Evolutionary conservation across 1,139 yeast species (phyloP).

Genomic region (Suhomyces yuchorum): DNA sequence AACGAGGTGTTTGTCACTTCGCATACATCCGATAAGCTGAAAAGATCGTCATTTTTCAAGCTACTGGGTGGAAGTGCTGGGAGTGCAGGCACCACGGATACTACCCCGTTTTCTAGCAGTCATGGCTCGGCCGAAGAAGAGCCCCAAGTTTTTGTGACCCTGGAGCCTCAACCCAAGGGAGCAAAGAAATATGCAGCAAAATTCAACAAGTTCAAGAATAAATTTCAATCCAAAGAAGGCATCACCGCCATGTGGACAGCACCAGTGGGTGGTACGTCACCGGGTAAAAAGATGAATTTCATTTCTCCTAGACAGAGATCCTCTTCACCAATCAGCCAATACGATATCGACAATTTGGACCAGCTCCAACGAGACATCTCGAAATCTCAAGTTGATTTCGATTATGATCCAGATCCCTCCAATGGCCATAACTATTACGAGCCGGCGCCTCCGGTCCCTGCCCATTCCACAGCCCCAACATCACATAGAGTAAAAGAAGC

Average conservation of each 20-base stretch:
- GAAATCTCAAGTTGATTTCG: conserved; percentile 12
- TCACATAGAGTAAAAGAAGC: neutral
- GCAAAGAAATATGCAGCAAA: conserved; percentile 29
- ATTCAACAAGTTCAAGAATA: conserved; percentile 35
- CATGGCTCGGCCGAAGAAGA: conserved; percentile 11
- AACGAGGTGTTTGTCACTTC: conserved; percentile 16
- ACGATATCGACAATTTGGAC: conserved; percentile 22
- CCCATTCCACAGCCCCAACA: conserved; percentile 7
- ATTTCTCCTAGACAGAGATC: conserved; percentile 14
- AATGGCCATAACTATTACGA: conserved; percentile 17
- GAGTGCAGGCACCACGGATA: conserved; percentile 5
- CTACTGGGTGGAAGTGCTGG: conserved; percentile 11
- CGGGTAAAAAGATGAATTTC: conserved; percentile 7
- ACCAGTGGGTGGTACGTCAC: conserved; percentile 10
- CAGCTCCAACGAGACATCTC: conserved; percentile 24
- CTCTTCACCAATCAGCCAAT: conserved; percentile 24
- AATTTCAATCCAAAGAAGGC: conserved; percentile 42
- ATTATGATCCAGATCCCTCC: conserved; percentile 7
- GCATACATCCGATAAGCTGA: conserved; percentile 19
- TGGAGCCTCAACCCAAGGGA: conserved; percentile 17
- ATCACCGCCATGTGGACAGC: conserved; percentile 29
- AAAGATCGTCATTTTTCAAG: conserved; percentile 18
- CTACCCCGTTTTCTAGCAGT: conserved; percentile 11
- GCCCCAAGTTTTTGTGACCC: conserved; percentile 21
- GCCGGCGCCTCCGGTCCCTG: conserved; percentile 22